These are phyloP conservation scores for Casuarina equisetifolia DNA, from an alignment of 306 rosid genomes.

Conservation along the genomic window DNA sequence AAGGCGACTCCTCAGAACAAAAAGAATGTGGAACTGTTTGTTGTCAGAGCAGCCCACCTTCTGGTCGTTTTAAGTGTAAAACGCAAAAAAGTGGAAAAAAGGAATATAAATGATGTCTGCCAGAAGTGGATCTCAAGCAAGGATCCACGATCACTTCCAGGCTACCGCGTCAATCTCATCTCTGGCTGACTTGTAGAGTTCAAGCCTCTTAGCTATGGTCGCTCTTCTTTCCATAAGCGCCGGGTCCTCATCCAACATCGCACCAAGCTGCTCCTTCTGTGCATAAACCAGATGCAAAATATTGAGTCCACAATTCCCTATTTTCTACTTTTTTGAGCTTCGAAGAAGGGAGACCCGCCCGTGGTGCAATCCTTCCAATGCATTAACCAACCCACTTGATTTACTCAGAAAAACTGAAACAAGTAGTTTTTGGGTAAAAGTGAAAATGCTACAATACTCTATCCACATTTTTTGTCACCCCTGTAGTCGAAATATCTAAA, in stretches of 20 bases:
- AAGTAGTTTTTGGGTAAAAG: no score
- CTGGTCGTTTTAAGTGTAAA: background rate
- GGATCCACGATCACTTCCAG: slow-evolving; percentile 60
- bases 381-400: background rate
- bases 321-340: slow-evolving; percentile 1
- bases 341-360: background rate
- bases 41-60: background rate
- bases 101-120: background rate
- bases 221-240: slow-evolving; percentile 82
- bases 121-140: background rate
- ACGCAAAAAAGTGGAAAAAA: no score
- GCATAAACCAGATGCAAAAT: slow-evolving; percentile 19
- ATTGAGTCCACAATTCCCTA: background rate
- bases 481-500: no score
- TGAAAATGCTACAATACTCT: background rate
- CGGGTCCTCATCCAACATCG: slow-evolving; percentile 97
- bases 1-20: slow-evolving; percentile 3
- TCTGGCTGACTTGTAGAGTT: slow-evolving; percentile 93
- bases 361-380: background rate
- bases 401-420: background rate
- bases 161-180: slow-evolving; percentile 95
- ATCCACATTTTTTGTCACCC: background rate
- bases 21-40: slow-evolving; percentile 21
- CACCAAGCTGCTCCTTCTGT: slow-evolving; percentile 90
- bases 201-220: slow-evolving; percentile 81